Evolutionary conservation across 148 eudicot species (phyloP).

Genomic region (Dianthus caryophyllus): DNA sequence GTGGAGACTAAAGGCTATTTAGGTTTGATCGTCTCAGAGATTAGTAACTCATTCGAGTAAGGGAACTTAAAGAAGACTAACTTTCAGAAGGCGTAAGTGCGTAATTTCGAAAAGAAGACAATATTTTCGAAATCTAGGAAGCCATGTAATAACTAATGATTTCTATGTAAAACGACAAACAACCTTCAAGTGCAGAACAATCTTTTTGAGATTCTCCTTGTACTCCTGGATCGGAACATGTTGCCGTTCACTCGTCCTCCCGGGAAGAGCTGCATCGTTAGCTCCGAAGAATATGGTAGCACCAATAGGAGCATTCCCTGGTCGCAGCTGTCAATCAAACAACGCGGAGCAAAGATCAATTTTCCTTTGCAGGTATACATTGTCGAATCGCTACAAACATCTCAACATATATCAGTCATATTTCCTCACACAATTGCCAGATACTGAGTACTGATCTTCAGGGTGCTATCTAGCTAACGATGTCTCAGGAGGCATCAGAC

Average conservation of each 20-base stretch:
- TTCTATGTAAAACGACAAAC: neutral
- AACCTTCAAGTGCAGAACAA: slow-evolving; percentile 81
- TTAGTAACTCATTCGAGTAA: no score
- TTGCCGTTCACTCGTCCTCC: slow-evolving; percentile 63
- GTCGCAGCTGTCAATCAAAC: slow-evolving; percentile 31
- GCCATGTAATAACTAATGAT: neutral
- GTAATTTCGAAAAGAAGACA: neutral
- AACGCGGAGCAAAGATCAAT: neutral
- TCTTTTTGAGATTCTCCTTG: slow-evolving; percentile 69
- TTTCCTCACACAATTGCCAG: neutral
- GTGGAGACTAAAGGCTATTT: neutral
- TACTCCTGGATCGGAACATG: slow-evolving; percentile 85
- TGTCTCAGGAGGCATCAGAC: neutral
- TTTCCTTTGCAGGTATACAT: neutral
- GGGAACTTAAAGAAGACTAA: no score
- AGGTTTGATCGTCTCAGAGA: neutral
- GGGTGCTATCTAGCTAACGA: neutral
- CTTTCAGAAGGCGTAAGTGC: neutral
- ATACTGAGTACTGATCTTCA: neutral
- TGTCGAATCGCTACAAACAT: neutral
- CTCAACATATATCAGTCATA: neutral
- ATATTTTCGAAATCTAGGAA: neutral
- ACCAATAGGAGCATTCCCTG: slow-evolving; percentile 54
- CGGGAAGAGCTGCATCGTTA: slow-evolving; percentile 84
- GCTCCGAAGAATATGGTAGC: slow-evolving; percentile 89